Conservation (phyloP, 805 yeast genomes). For the Yarrowia porcina region DNA sequence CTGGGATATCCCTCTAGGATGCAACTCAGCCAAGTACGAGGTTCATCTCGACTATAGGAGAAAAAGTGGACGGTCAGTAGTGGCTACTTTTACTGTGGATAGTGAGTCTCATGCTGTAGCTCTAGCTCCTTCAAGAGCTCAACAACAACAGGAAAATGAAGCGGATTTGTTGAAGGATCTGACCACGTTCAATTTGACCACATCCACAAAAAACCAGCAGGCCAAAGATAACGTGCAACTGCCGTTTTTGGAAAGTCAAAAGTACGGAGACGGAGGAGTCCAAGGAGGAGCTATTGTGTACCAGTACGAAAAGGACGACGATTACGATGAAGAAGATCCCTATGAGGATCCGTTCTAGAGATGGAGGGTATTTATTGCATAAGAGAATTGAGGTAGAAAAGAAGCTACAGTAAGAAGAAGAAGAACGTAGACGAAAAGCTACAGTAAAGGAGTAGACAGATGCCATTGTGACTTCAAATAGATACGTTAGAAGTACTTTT, state of each 20-base stretch:
- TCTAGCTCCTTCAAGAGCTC: constrained; percentile 34
- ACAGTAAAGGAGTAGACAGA: no score
- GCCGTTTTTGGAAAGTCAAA: constrained; percentile 90
- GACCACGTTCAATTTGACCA: constrained; percentile 82
- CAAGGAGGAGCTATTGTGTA: constrained; percentile 93
- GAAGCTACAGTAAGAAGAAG: no score
- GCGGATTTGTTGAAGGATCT: constrained; percentile 57
- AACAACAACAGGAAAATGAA: constrained; percentile 42
- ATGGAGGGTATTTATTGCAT: neutral
- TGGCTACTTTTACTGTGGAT: constrained; percentile 55
- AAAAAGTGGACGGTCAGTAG: constrained; percentile 76
- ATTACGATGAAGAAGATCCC: constrained; percentile 97
- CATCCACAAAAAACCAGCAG: constrained; percentile 67
- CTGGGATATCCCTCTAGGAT: constrained; percentile 50
- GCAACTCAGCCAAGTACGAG: constrained; percentile 49
- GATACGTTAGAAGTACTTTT: no score
- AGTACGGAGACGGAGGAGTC: constrained; percentile 49
- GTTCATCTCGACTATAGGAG: constrained; percentile 64
- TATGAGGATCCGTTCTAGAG: constrained; percentile 86
- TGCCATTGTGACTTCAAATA: no score
- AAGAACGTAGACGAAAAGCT: no score
- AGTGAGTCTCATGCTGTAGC: constrained; percentile 41
- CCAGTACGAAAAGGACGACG: constrained; percentile 94
- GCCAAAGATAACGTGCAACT: constrained; percentile 84
- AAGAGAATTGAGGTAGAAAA: neutral